Evolutionary conservation across 805 yeast genomes (phyloP).

Genomic region (Hanseniaspora lachancei): DNA sequence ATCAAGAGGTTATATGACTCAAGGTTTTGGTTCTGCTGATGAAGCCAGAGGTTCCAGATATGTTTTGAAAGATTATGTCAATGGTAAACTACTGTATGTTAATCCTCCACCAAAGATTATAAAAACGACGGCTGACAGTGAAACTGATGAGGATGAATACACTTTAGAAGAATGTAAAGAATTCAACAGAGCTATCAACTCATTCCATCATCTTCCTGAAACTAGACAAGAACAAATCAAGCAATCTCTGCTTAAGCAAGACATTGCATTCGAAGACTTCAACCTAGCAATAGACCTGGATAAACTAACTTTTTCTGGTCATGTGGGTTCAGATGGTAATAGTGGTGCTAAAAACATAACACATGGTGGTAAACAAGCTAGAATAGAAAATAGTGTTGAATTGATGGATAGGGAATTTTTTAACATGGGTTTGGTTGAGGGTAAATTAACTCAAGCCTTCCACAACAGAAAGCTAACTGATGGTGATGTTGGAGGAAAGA

Average conservation of each 20-base stretch:
- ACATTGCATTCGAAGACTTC: conserved; percentile 36
- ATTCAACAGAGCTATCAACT: conserved; percentile 68
- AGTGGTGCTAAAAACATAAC: conserved; percentile 39
- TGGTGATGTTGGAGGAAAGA: conserved; percentile 31
- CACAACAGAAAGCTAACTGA: conserved; percentile 35
- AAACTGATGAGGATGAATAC: conserved; percentile 40
- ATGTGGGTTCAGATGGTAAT: conserved; percentile 40
- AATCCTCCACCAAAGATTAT: conserved; percentile 70
- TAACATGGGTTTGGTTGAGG: conserved; percentile 49
- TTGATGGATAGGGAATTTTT: conserved; percentile 82
- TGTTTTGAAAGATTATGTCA: conserved; percentile 85
- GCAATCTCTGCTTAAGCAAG: conserved; percentile 46
- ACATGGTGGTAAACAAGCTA: conserved; percentile 76
- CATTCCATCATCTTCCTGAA: conserved; percentile 52
- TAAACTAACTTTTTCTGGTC: conserved; percentile 66
- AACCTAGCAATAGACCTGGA: conserved; percentile 59
- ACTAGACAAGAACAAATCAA: conserved; percentile 59
- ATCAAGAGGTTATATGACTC: conserved; percentile 95
- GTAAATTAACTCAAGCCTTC: conserved; percentile 58
- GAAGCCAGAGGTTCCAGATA: conserved; percentile 89
- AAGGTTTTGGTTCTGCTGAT: conserved; percentile 94
- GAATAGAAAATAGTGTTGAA: conserved; percentile 61
- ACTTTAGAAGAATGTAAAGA: conserved; percentile 40
- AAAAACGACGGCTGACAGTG: neutral
- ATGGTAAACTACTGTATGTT: conserved; percentile 72